phyloP scores from a whole-genome alignment of 2,329 filamentous ascomycete genomes.

The Ascochyta rabiei region DNA sequence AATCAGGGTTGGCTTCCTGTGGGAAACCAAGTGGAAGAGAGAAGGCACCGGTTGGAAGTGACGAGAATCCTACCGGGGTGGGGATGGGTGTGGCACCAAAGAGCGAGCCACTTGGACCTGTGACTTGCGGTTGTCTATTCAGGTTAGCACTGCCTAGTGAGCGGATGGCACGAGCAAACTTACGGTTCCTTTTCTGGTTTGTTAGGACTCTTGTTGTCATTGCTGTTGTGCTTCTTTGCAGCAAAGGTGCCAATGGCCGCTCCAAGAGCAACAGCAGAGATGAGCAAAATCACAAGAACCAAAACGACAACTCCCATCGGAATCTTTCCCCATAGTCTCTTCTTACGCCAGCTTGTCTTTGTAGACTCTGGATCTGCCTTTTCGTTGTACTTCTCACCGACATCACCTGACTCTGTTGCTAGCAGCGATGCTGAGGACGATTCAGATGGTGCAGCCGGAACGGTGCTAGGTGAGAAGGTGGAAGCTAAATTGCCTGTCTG shows the following conservation, averaged over 20 bases:
- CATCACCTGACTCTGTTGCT: constrained; percentile 27
- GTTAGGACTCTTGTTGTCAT: constrained; percentile 19
- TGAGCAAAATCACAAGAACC: constrained; percentile 53
- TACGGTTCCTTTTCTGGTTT: constrained; percentile 37
- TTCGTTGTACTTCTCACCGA: constrained; percentile 23
- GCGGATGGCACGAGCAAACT: constrained; percentile 17
- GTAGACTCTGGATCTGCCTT: constrained; percentile 22
- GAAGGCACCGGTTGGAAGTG: constrained; percentile 58
- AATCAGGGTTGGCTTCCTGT: constrained; percentile 56
- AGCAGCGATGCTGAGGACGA: constrained; percentile 38
- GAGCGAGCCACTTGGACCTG: constrained; percentile 53
- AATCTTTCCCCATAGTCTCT: constrained; percentile 55
- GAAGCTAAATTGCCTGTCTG: constrained; percentile 35
- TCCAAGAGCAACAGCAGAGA: constrained; percentile 56
- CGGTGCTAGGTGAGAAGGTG: constrained; percentile 18
- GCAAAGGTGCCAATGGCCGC: constrained; percentile 61
- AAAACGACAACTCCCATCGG: constrained; percentile 59
- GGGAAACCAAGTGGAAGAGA: constrained; percentile 55
- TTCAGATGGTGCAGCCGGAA: constrained; percentile 36
- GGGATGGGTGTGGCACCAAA: constrained; percentile 59
- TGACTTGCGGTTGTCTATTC: constrained; percentile 52
- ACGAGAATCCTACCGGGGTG: constrained; percentile 51
- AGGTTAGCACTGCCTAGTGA: constrained; percentile 21
- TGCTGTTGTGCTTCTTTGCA: constrained; percentile 46
- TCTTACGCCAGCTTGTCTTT: constrained; percentile 45